Conservation (phyloP, 2,329 filamentous ascomycete genomes). For the Fusarium goolgardi region DNA sequence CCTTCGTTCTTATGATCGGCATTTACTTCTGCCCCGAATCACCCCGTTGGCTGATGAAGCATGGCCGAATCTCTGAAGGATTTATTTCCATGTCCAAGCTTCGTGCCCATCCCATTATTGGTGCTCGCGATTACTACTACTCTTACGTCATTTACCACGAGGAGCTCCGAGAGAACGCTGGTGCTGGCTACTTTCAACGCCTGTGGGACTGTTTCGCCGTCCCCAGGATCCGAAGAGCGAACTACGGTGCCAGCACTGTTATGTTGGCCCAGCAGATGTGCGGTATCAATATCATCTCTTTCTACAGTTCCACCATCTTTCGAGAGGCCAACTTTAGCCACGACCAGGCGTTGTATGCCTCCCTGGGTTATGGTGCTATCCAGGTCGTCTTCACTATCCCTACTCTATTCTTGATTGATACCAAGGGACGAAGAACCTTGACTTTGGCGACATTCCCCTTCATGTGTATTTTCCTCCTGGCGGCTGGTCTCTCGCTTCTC, state of each 20-base stretch:
- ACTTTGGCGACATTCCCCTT: slow-evolving; percentile 23
- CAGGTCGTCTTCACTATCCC: slow-evolving; percentile 31
- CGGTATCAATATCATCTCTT: slow-evolving; percentile 64
- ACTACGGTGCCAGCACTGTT: slow-evolving; percentile 79
- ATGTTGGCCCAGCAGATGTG: slow-evolving; percentile 84
- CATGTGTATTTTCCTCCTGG: slow-evolving; percentile 25
- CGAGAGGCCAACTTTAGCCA: not conserved
- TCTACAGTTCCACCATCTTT: slow-evolving; percentile 33
- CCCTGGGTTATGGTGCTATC: slow-evolving; percentile 23
- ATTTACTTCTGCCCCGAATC: slow-evolving; percentile 74
- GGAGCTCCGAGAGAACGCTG: slow-evolving; percentile 54
- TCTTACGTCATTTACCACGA: slow-evolving; percentile 57
- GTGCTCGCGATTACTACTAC: slow-evolving; percentile 71
- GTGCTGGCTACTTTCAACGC: slow-evolving; percentile 58
- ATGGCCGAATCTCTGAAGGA: slow-evolving; percentile 69
- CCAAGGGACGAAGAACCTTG: slow-evolving; percentile 23
- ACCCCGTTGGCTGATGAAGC: slow-evolving; percentile 74
- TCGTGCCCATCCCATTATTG: slow-evolving; percentile 65
- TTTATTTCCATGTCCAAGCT: slow-evolving; percentile 66
- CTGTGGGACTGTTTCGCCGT: slow-evolving; percentile 74
- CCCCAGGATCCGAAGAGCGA: slow-evolving; percentile 76
- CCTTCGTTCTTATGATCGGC: slow-evolving; percentile 63
- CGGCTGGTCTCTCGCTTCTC: slow-evolving; percentile 10
- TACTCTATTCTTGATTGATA: slow-evolving; percentile 31
- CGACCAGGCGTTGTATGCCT: slow-evolving; percentile 18